phyloP scores from a whole-genome alignment of 164 flowering plant species.

The Hamamelis virginiana region DNA sequence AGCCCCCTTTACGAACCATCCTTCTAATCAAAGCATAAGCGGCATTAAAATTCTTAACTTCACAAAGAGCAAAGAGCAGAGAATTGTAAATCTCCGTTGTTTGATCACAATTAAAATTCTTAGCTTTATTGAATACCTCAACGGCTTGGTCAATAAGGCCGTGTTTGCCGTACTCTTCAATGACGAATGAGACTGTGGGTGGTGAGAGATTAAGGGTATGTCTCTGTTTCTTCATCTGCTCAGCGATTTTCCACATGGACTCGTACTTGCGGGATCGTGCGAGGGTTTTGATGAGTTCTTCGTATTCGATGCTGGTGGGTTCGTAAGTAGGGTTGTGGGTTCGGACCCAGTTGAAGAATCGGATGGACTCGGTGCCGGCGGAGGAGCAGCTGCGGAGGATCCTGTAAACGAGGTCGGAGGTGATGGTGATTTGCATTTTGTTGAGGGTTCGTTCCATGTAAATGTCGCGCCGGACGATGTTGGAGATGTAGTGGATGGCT shows the following conservation, averaged over 20 bases:
- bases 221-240: conserved; percentile 52
- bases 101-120: conserved; percentile 47
- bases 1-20: conserved; percentile 67
- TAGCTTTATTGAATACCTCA: conserved; percentile 65
- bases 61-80: conserved; percentile 69
- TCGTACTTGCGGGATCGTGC: conserved; percentile 59
- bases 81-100: conserved; percentile 67
- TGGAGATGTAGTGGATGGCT: conserved; percentile 74
- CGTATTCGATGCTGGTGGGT: conserved; percentile 73
- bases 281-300: conserved; percentile 62
- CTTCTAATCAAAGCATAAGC: conserved; percentile 85
- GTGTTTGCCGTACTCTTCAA: conserved; percentile 67
- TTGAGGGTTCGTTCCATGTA: conserved; percentile 86
- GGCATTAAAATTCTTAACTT: conserved; percentile 72
- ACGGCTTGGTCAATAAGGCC: conserved; percentile 69
- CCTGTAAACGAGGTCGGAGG: conserved; percentile 76
- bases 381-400: conserved; percentile 66
- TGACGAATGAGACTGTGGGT: conserved; percentile 48
- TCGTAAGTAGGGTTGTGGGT: conserved; percentile 44
- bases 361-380: conserved; percentile 56
- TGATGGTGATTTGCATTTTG: conserved; percentile 52
- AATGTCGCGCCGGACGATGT: conserved; percentile 81
- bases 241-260: conserved; percentile 77
- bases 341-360: conserved; percentile 92
- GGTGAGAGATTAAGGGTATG: conserved; percentile 38